Conservation (phyloP, 2,329 filamentous ascomycete species). For the Monosporascus ibericus region DNA sequence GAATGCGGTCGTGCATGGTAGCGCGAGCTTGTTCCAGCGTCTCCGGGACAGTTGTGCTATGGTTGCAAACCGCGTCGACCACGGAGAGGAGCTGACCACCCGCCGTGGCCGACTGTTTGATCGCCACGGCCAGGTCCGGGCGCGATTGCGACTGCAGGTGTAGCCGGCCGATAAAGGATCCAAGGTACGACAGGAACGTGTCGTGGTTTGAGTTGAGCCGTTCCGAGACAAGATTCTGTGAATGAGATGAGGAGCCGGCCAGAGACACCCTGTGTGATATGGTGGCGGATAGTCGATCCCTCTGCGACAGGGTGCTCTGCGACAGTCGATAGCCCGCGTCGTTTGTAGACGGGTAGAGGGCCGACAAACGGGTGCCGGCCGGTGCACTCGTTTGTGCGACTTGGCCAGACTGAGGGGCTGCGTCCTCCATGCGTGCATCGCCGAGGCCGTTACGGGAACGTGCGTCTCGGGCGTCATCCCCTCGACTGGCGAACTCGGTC, state of each 20-base stretch:
- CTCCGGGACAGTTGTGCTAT: slow-evolving; percentile 63
- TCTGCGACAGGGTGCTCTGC: slow-evolving; percentile 30
- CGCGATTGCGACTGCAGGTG: slow-evolving; percentile 90
- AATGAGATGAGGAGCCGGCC: slow-evolving; percentile 59
- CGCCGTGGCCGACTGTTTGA: slow-evolving; percentile 75
- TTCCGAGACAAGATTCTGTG: slow-evolving; percentile 75
- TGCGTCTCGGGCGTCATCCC: slow-evolving; percentile 29
- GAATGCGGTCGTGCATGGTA: slow-evolving; percentile 73
- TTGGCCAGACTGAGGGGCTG: slow-evolving; percentile 30
- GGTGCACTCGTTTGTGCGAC: slow-evolving; percentile 29
- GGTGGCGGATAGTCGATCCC: slow-evolving; percentile 45
- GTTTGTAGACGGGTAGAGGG: slow-evolving; percentile 31
- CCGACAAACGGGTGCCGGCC: slow-evolving; percentile 42
- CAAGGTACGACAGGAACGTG: slow-evolving; percentile 81
- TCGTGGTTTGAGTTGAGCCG: slow-evolving; percentile 77
- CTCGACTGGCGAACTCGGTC: slow-evolving; percentile 39
- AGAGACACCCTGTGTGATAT: slow-evolving; percentile 73
- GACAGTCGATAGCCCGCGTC: slow-evolving; percentile 27
- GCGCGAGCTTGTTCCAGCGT: slow-evolving; percentile 63
- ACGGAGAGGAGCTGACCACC: slow-evolving; percentile 74
- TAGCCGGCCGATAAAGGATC: slow-evolving; percentile 83
- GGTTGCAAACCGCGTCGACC: slow-evolving; percentile 74
- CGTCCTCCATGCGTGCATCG: slow-evolving; percentile 27
- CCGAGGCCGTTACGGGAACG: slow-evolving; percentile 31
- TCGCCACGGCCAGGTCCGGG: slow-evolving; percentile 73